Conservation (phyloP, 208 protist species). For the Crithidia sp. region DNA sequence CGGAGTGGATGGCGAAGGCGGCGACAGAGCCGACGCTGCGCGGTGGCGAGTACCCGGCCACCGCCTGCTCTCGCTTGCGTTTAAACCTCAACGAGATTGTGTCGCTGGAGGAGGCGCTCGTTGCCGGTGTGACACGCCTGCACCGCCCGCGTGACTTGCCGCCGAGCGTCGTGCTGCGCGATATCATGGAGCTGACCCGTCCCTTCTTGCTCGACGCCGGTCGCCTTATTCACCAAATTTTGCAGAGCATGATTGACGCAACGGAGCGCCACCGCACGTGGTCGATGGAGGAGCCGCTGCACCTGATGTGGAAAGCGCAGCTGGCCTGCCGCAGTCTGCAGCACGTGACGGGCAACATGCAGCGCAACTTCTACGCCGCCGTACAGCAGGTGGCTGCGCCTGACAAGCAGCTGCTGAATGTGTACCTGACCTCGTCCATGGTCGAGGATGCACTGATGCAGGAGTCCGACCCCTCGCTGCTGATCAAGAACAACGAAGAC, state of each 20-base stretch:
- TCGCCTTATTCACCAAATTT: slow-evolving; percentile 45
- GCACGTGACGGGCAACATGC: slow-evolving; percentile 64
- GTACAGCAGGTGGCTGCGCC: slow-evolving; percentile 35
- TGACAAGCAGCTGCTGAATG: slow-evolving; percentile 42
- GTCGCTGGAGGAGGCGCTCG: slow-evolving; percentile 58
- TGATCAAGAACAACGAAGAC: slow-evolving; percentile 32
- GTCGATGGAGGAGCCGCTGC: slow-evolving; percentile 47
- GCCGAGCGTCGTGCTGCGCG: slow-evolving; percentile 36
- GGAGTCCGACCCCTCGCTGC: slow-evolving; percentile 14
- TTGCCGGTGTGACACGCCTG: slow-evolving; percentile 35
- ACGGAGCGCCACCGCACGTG: slow-evolving; percentile 51
- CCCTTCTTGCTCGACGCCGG: slow-evolving; percentile 58
- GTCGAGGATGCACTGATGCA: slow-evolving; percentile 28
- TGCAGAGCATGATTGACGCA: slow-evolving; percentile 78
- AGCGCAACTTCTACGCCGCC: slow-evolving; percentile 65
- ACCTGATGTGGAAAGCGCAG: slow-evolving; percentile 44
- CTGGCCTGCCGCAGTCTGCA: slow-evolving; percentile 53
- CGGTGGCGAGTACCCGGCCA: slow-evolving; percentile 49
- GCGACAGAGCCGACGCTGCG: slow-evolving; percentile 56
- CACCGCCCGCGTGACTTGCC: slow-evolving; percentile 46
- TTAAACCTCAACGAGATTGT: slow-evolving; percentile 46
- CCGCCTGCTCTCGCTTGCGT: slow-evolving; percentile 44
- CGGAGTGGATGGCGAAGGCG: slow-evolving; percentile 42
- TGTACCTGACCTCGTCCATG: slow-evolving; percentile 42
- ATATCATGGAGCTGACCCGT: slow-evolving; percentile 55